Conservation (phyloP, 768 basidiomycete species). For the Candolleomyces efflorescens region DNA sequence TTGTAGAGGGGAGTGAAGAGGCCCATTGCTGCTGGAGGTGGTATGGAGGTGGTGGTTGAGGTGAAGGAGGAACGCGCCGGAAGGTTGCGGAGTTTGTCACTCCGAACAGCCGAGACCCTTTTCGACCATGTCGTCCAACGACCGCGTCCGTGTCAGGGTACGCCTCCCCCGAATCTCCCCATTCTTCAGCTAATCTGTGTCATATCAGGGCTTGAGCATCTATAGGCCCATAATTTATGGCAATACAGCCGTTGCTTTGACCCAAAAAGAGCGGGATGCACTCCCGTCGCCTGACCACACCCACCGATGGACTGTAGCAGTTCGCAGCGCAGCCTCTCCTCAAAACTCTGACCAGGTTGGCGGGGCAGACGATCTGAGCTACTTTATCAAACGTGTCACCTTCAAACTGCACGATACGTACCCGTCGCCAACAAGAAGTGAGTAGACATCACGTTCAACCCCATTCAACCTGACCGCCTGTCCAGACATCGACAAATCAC, state of each 20-base stretch:
- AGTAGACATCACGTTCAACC: slow-evolving; percentile 21
- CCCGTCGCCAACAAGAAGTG: slow-evolving; percentile 84
- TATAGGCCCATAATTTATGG: slow-evolving; percentile 94
- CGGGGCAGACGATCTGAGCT: slow-evolving; percentile 83
- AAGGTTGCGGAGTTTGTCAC: slow-evolving; percentile 42
- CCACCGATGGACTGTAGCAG: slow-evolving; percentile 94
- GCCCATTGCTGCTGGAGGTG: slow-evolving; percentile 32
- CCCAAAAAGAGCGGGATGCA: slow-evolving; percentile 61
- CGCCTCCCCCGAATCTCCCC: slow-evolving; percentile 32
- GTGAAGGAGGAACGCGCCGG: slow-evolving; percentile 23
- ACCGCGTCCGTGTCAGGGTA: slow-evolving; percentile 79
- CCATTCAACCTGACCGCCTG: not conserved
- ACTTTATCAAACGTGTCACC: slow-evolving; percentile 93
- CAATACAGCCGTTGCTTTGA: slow-evolving; percentile 81
- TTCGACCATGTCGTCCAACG: slow-evolving; percentile 47
- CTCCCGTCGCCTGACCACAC: slow-evolving; percentile 71
- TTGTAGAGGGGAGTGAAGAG: slow-evolving; percentile 58
- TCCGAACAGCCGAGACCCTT: slow-evolving; percentile 34
- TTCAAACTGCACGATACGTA: slow-evolving; percentile 99
- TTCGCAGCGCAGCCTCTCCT: slow-evolving; percentile 81
- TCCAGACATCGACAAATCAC: slow-evolving; percentile 85
- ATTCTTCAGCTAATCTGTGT: slow-evolving; percentile 6
- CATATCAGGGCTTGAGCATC: slow-evolving; percentile 73
- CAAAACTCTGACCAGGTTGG: slow-evolving; percentile 76
- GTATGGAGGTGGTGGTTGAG: slow-evolving; percentile 15